A percentile compares a stretch with the other conserved stretches of the same genome.
phyloP scores from a whole-genome alignment of 2,329 filamentous ascomycete genomes.

The Microdochium nivale region DNA sequence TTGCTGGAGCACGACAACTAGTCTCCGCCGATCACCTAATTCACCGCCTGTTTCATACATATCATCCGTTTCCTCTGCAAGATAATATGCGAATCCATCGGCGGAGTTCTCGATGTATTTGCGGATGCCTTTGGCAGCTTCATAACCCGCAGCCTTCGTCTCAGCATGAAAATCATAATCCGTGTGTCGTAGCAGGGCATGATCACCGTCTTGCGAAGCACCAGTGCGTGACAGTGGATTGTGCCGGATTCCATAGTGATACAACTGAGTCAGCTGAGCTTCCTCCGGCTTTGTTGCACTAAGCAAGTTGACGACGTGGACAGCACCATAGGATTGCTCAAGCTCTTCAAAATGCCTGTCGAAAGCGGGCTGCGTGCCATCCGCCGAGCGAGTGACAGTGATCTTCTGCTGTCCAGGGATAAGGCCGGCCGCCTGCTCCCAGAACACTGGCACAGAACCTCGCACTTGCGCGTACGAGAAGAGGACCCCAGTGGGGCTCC shows the following conservation, averaged over 20 bases:
- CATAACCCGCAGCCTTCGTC: conserved; percentile 81
- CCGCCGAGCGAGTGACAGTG: conserved; percentile 74
- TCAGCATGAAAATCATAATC: conserved; percentile 97
- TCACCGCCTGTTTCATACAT: conserved; percentile 25
- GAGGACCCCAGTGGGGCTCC: conserved; percentile 66
- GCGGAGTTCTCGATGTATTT: conserved; percentile 70
- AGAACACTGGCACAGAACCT: conserved; percentile 92
- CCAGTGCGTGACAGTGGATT: conserved; percentile 60
- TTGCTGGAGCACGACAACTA: conserved; percentile 74
- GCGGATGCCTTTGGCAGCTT: conserved; percentile 79
- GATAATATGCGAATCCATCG: conserved; percentile 85
- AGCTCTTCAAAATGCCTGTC: conserved; percentile 91
- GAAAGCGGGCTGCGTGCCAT: conserved; percentile 90
- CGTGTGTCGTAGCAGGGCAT: conserved; percentile 68
- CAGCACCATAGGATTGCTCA: conserved; percentile 76
- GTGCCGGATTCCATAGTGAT: conserved; percentile 66
- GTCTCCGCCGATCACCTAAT: conserved; percentile 29
- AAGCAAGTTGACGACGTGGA: conserved; percentile 91
- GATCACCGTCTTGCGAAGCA: conserved; percentile 51
- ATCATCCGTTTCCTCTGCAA: conserved; percentile 65
- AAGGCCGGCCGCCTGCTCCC: conserved; percentile 86
- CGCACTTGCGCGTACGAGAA: conserved; percentile 93
- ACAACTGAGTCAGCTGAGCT: conserved; percentile 71
- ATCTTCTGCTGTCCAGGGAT: conserved; percentile 94
- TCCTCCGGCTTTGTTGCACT: conserved; percentile 84